Evolutionary conservation across 2,329 filamentous ascomycete genomes (phyloP), one percentile per base, ranked within the genome.

Genomic region (Paecilomyces sp.): DNA sequence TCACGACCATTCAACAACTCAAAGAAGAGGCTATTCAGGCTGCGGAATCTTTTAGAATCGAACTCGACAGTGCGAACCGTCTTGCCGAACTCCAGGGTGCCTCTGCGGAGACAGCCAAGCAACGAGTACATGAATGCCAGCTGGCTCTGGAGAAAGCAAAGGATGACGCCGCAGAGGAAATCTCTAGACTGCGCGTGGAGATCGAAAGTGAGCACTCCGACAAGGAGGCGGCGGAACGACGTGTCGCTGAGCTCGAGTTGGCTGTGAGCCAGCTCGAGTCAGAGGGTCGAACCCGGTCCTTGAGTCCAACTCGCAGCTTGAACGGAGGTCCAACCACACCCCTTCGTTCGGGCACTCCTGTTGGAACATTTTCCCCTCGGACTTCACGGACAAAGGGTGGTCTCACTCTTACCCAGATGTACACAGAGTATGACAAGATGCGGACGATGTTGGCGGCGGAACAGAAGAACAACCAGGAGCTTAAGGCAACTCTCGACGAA

Each of bases 11-110:
- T 31, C 91, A 97, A 69, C 88, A 92, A 71, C 83, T 97, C 34
- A 88, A 94, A 69, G 92, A 96, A 70, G 85, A 90, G 22, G 88
- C 89, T 28, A 88, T 90, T 1, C 85, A 90, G 58, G 87, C 87
- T n/a, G 88, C 96, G 62, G 89, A 97, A 71, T 88, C 88, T 62
- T 95, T 94, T 80, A 87, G 88, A 66, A 87, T 92, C 59, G 92
- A 97, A 71, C 81, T 96, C 7, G 91, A 95, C 64, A 88, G 88
- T 63, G 86, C 89, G 28, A 87, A 85, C 60, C 86, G 94, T 53
- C 82, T 99, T 22, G 90, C 92, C 2, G 88, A 96, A 63, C 83
- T 88, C 24, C 84, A 86, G 66, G 79, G 82, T 56, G 81, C 85
- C 61, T 81, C 81, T 58, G 83, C 84, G 1, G 79, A 83, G 58